Base-by-base conservation (phyloP, 805 yeast genomes). In the Monosporozyma yasuniensis region DNA sequence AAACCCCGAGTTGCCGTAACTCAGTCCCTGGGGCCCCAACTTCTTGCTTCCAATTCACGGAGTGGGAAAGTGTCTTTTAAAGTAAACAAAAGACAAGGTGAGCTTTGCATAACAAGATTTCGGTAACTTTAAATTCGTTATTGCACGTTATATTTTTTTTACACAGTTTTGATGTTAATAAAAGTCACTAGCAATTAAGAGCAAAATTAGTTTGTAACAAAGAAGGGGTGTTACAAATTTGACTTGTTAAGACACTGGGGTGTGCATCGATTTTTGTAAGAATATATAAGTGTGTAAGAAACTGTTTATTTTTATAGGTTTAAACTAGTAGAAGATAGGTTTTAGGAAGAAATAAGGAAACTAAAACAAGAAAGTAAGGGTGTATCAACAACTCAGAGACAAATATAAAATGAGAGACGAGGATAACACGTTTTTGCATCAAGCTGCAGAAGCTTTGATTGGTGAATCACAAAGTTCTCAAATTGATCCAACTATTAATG, bases 371-470 rank as follows among this genome's bases (percentile, higher is more conserved):
- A 35, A 35, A 21, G n/a, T n/a, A n/a, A n/a, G n/a, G n/a, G n/a
- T n/a, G n/a, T n/a, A n/a, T n/a, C n/a, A n/a, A n/a, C n/a, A n/a
- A n/a, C n/a, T n/a, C n/a, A n/a, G n/a, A n/a, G n/a, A n/a, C n/a
- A n/a, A n/a, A n/a, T n/a, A n/a, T n/a, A n/a, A n/a, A 21, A 39
- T 39, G 42, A 21, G 54, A 59, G 48, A 47, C 30, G 60, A 59
- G 46, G 63, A 59, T 41, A 27, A 48, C 4, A 25, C 42, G 9
- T 61, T 61, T 52, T 55, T 57, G n/a, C 57, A 50, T 27, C 55
- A 56, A 44, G 65, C 65, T 16, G 59, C 61, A 5, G 63, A 61
- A 41, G 63, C 63, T 23, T 54, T 61, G 2, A 53, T 60, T 12
- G 55, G 54, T 2, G 55, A 57, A 7, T 50, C 59, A 14, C 41